phyloP scores from a whole-genome alignment of 1,139 yeast genomes.

The Lodderomyces elongisporus region DNA sequence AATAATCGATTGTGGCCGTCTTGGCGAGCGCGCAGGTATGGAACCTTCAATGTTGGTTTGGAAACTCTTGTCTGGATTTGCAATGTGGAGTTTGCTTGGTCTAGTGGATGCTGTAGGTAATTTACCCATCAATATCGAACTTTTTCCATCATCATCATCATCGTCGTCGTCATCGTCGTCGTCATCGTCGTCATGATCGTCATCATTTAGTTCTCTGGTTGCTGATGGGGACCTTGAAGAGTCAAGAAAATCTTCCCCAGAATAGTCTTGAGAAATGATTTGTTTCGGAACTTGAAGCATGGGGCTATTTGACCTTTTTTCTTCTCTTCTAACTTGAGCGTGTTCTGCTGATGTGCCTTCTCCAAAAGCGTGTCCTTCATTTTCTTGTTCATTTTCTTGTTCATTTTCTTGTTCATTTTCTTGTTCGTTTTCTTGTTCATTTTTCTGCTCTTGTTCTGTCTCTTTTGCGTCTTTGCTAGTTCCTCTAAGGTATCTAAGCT shows the following conservation, averaged over 20 bases:
- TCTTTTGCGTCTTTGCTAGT: not conserved
- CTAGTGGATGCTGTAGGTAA: conserved; percentile 11
- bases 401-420: too few species aligned
- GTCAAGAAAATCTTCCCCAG: not conserved
- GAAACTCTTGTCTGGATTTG: conserved; percentile 27
- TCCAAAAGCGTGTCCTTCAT: too few species aligned
- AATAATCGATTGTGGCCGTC: conserved; percentile 36
- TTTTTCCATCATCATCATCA: conserved; percentile 9
- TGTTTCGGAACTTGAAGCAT: not conserved
- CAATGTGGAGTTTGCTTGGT: conserved; percentile 4
- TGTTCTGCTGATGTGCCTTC: conserved; percentile 1
- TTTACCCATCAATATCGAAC: conserved; percentile 15
- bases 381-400: too few species aligned
- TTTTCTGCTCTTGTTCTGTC: not conserved
- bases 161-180: conserved; percentile 7
- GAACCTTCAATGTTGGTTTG: conserved; percentile 35
- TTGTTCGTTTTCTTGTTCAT: too few species aligned
- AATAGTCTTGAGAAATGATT: not conserved
- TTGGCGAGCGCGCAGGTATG: conserved; percentile 39
- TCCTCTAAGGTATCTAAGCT: conserved; percentile 7
- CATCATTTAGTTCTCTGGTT: not conserved
- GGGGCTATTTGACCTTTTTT: conserved; percentile 1
- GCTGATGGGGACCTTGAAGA: not conserved
- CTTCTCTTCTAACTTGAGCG: not conserved
- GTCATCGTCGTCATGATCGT: not conserved